These are phyloP conservation scores for Hibiscus trionum DNA, from an alignment of 345 rosid genomes.

Conservation along the genomic window DNA sequence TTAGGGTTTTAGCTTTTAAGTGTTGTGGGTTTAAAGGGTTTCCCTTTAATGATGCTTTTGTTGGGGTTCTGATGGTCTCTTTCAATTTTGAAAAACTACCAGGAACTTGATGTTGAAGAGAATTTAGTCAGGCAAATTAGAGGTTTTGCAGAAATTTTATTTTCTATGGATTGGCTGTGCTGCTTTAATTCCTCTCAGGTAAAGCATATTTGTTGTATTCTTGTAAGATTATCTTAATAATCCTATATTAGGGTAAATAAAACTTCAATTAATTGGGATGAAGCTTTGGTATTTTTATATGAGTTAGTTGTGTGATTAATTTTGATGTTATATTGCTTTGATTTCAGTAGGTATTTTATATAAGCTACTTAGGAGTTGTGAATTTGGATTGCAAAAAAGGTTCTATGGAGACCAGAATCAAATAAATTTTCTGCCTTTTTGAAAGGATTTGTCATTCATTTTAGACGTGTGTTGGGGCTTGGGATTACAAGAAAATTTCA, in stretches of 20 bases:
- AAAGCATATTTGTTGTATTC: neutral
- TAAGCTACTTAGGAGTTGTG: conserved; percentile 3
- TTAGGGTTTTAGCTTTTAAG: neutral
- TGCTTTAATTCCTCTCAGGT: conserved; percentile 36
- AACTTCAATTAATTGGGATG: neutral
- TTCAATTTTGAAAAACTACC: conserved; percentile 4
- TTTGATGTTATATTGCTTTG: too few species aligned
- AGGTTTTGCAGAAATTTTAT: conserved; percentile 12
- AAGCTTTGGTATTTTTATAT: neutral
- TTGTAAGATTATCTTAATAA: neutral
- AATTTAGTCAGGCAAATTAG: conserved; percentile 16
- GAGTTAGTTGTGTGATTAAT: too few species aligned
- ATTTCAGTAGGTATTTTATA: neutral
- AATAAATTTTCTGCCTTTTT: neutral
- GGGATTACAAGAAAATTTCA: neutral
- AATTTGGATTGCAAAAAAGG: neutral
- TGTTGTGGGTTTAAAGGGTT: conserved; percentile 5
- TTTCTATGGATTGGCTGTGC: conserved; percentile 35
- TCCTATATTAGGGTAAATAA: neutral
- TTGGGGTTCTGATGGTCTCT: conserved; percentile 23
- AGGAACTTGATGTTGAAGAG: conserved; percentile 14
- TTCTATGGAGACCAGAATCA: conserved; percentile 2
- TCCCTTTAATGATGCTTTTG: conserved; percentile 8
- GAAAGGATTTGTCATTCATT: neutral
- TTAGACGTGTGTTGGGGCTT: neutral